These are phyloP conservation scores for Sclerotinia borealis DNA, from an alignment of 2,329 filamentous ascomycete genomes.

Conservation along the genomic window DNA sequence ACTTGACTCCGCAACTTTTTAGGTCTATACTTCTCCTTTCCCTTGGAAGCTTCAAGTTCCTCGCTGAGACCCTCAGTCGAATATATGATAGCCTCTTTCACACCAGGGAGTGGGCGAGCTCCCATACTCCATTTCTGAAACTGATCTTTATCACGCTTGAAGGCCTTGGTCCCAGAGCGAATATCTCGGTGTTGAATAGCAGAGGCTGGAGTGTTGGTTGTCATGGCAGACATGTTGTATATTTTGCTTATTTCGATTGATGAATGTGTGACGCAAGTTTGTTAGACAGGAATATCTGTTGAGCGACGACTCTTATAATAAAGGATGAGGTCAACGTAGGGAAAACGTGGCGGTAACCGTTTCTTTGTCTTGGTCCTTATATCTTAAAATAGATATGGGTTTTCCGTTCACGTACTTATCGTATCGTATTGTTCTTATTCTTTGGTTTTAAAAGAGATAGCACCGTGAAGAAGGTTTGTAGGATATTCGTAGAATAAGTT, in stretches of 20 bases:
- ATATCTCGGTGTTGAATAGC: slow-evolving; percentile 27
- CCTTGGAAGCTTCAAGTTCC: neutral
- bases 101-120: slow-evolving; percentile 20
- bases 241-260: neutral
- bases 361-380: slow-evolving; percentile 10
- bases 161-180: slow-evolving; percentile 26
- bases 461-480: neutral
- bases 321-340: neutral
- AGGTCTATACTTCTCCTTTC: slow-evolving; percentile 26
- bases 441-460: neutral
- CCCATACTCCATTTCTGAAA: slow-evolving; percentile 29
- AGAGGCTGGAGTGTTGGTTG: slow-evolving; percentile 27
- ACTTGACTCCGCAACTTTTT: slow-evolving; percentile 20
- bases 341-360: neutral
- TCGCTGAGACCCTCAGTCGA: neutral
- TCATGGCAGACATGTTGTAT: slow-evolving; percentile 20
- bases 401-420: neutral
- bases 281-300: neutral
- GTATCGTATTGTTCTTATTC: neutral
- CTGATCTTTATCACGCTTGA: slow-evolving; percentile 31
- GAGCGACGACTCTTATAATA: neutral
- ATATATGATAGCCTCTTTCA: slow-evolving; percentile 8
- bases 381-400: neutral
- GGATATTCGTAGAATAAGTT: neutral
- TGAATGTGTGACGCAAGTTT: neutral